A percentile compares a stretch with the other conserved stretches of the same genome.
These are phyloP conservation scores for Naganishia randhawae DNA, from an alignment of 768 basidiomycete genomes.

Conservation along the genomic window DNA sequence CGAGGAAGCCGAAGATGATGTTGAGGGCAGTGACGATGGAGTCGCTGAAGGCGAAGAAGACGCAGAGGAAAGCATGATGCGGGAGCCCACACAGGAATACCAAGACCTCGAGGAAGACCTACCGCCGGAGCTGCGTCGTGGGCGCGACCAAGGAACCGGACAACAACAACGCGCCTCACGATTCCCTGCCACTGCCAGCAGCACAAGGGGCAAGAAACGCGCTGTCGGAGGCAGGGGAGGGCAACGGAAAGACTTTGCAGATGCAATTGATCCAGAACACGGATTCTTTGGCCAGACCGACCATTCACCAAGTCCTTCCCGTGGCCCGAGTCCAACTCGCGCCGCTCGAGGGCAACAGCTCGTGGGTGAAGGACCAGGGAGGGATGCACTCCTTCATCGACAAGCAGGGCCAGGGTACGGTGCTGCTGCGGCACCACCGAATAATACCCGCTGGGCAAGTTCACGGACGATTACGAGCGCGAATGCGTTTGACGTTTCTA, in stretches of 20 bases:
- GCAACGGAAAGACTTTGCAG: slow-evolving; percentile 14
- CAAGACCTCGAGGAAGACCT: slow-evolving; percentile 14
- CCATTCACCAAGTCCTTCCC: slow-evolving; percentile 27
- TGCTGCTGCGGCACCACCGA: neutral
- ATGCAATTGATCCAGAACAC: slow-evolving; percentile 3
- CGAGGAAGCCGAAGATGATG: slow-evolving; percentile 27
- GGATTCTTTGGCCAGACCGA: slow-evolving; percentile 21
- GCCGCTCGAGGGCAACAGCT: neutral
- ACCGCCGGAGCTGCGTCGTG: slow-evolving; percentile 14
- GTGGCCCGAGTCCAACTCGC: slow-evolving; percentile 4
- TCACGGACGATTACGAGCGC: slow-evolving; percentile 23
- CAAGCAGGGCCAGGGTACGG: slow-evolving; percentile 3
- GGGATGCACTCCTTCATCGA: slow-evolving; percentile 1
- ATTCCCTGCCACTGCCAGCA: neutral
- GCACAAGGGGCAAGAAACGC: too few relatives aligned
- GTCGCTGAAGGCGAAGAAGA: slow-evolving; percentile 33
- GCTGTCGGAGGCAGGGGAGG: neutral
- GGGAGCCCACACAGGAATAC: slow-evolving; percentile 9
- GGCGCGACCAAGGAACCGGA: neutral
- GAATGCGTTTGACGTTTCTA: slow-evolving; percentile 24
- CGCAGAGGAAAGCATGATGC: slow-evolving; percentile 23
- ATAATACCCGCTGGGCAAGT: slow-evolving; percentile 4
- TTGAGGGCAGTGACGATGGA: slow-evolving; percentile 27
- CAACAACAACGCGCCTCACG: neutral
- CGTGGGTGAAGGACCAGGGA: slow-evolving; percentile 11